These are phyloP conservation scores for Podila minutissima DNA, from an alignment of 192 early-diverging fungal species.

Conservation along the genomic window DNA sequence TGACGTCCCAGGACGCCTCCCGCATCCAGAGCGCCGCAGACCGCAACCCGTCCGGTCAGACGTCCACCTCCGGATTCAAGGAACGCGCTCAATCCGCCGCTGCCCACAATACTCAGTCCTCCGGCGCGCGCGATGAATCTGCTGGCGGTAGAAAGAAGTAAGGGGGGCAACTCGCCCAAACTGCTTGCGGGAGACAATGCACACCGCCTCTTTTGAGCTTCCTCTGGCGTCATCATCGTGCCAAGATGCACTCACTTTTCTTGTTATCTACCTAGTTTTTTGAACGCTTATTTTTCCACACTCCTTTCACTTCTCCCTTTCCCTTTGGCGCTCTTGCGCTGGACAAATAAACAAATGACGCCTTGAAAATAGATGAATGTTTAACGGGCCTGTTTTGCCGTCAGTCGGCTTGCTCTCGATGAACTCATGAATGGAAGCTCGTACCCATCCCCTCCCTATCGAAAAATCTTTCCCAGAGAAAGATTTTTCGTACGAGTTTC, in stretches of 20 bases:
- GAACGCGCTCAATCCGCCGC: background rate
- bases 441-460: too few species aligned
- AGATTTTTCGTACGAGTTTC: too few species aligned
- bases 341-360: too few species aligned
- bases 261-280: background rate
- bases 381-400: too few species aligned
- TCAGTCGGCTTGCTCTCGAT: too few species aligned
- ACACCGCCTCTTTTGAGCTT: too few species aligned
- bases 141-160: too few species aligned
- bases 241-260: background rate
- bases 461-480: too few species aligned
- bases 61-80: background rate
- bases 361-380: too few species aligned
- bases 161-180: too few species aligned
- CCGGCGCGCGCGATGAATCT: background rate
- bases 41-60: background rate
- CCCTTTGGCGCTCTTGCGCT: background rate
- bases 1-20: background rate
- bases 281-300: background rate
- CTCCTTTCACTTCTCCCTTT: background rate
- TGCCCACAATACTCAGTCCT: background rate
- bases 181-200: too few species aligned
- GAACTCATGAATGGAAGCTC: background rate
- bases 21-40: slow-evolving; percentile 4
- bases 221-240: too few species aligned